phyloP scores from a whole-genome alignment of 2,329 filamentous ascomycete species.

The Aschersonia sp. region DNA sequence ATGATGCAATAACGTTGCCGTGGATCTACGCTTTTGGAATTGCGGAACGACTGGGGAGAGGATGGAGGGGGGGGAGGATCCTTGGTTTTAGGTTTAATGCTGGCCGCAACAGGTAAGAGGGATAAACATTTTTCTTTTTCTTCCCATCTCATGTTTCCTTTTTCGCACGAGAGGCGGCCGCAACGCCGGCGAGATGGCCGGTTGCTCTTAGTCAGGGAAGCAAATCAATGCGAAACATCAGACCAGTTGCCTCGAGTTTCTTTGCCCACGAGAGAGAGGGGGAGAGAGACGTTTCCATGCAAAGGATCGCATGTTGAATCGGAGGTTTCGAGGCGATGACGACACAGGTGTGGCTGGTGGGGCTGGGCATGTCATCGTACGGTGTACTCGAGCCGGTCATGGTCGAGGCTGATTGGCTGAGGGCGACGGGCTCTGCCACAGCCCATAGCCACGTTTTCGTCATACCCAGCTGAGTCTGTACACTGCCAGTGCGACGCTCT shows the following conservation, averaged over 20 bases:
- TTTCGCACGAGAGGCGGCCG: background rate
- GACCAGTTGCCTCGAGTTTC: too few species aligned
- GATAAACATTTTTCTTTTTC: background rate
- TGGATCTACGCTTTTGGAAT: background rate
- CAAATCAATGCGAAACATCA: too few species aligned
- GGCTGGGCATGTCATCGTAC: background rate
- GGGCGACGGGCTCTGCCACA: too few species aligned
- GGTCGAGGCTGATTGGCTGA: background rate
- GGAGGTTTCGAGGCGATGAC: background rate
- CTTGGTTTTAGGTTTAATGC: background rate
- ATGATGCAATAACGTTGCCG: background rate
- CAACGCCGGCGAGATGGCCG: too few species aligned
- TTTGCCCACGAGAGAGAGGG: too few species aligned
- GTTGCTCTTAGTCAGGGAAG: background rate
- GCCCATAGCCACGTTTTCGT: too few species aligned
- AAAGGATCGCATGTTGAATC: too few species aligned
- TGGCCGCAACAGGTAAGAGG: background rate
- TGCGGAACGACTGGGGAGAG: background rate
- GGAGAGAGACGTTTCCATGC: background rate
- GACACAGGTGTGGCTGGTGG: constrained; percentile 2
- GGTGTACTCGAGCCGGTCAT: background rate
- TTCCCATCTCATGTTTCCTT: background rate
- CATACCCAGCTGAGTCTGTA: too few species aligned
- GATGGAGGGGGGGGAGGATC: background rate
- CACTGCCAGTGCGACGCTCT: too few species aligned